Conservation (phyloP, 1,284 basidiomycete genomes). For the Ustilago loliicola region DNA sequence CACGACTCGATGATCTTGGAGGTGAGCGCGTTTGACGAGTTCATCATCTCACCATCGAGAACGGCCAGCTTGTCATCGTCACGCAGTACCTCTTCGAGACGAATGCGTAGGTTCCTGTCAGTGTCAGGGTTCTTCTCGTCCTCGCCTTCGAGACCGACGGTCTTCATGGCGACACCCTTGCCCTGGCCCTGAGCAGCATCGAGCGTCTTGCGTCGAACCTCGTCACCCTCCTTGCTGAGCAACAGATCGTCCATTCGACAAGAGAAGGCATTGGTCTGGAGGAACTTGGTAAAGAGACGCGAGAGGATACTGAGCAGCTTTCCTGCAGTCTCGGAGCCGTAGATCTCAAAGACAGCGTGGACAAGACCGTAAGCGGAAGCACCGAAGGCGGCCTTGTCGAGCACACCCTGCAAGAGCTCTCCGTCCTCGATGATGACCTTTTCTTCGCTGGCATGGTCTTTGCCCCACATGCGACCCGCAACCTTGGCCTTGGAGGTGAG, state of each 20-base stretch:
- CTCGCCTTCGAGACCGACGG: constrained; percentile 73
- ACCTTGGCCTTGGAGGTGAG: constrained; percentile 87
- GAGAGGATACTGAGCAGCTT: constrained; percentile 92
- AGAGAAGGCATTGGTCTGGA: constrained; percentile 96
- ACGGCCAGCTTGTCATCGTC: constrained; percentile 98
- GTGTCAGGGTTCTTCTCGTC: constrained; percentile 67
- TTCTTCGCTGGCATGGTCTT: constrained; percentile 78
- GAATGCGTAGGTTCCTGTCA: constrained; percentile 73
- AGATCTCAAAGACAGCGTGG: constrained; percentile 99
- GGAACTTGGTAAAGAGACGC: constrained; percentile 94
- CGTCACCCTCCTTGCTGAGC: constrained; percentile 86
- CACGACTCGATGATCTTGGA: constrained; percentile 80
- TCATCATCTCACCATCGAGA: constrained; percentile 86
- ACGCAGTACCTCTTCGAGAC: constrained; percentile 91
- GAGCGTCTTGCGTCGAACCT: constrained; percentile 79
- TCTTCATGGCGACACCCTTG: constrained; percentile 83
- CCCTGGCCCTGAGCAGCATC: constrained; percentile 81
- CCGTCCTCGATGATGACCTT: constrained; percentile 92
- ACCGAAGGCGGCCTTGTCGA: constrained; percentile 98
- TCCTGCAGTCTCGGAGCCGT: constrained; percentile 89
- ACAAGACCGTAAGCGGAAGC: constrained; percentile 96
- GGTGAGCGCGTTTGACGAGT: constrained; percentile 79
- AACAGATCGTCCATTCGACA: constrained; percentile 99
- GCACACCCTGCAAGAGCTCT: constrained; percentile 89
- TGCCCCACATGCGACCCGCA: constrained; percentile 82